phyloP scores from a whole-genome alignment of 2,329 filamentous ascomycete genomes.

The Dothistroma pini region DNA sequence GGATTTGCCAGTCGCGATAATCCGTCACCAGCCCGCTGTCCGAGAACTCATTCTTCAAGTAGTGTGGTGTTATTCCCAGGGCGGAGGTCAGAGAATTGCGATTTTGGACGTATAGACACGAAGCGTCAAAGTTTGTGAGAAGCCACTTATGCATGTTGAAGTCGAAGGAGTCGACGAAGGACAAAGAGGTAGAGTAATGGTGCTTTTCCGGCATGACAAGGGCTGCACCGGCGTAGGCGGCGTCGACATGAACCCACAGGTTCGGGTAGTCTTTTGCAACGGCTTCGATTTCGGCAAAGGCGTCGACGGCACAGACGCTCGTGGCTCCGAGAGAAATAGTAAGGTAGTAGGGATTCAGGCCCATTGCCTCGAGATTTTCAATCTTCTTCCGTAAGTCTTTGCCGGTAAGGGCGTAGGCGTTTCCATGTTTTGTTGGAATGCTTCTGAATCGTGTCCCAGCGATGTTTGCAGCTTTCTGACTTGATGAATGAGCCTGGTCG shows the following conservation, averaged over 20 bases:
- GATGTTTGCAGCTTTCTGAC: conserved; percentile 82
- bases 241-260: conserved; percentile 92
- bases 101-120: conserved; percentile 73
- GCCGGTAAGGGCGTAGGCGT: conserved; percentile 69
- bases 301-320: conserved; percentile 81
- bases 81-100: conserved; percentile 74
- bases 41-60: conserved; percentile 76
- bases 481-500: conserved; percentile 75
- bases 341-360: conserved; percentile 80
- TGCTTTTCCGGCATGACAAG: conserved; percentile 80
- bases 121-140: conserved; percentile 85
- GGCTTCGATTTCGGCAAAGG: conserved; percentile 65
- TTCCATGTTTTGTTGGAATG: conserved; percentile 59
- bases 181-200: conserved; percentile 59
- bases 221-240: conserved; percentile 84
- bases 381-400: conserved; percentile 59
- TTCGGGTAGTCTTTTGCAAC: conserved; percentile 53
- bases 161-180: conserved; percentile 80
- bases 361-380: conserved; percentile 61
- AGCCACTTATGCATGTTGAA: conserved; percentile 99
- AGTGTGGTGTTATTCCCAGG: conserved; percentile 73
- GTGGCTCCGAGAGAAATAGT: conserved; percentile 84
- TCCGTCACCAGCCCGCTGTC: conserved; percentile 84
- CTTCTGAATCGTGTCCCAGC: conserved; percentile 76
- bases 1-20: conserved; percentile 97